A percentile compares a stretch with the other conserved stretches of the same genome.
These are phyloP conservation scores for Arthrinium puccinioides DNA, from an alignment of 2,329 filamentous ascomycete species.

Conservation along the genomic window DNA sequence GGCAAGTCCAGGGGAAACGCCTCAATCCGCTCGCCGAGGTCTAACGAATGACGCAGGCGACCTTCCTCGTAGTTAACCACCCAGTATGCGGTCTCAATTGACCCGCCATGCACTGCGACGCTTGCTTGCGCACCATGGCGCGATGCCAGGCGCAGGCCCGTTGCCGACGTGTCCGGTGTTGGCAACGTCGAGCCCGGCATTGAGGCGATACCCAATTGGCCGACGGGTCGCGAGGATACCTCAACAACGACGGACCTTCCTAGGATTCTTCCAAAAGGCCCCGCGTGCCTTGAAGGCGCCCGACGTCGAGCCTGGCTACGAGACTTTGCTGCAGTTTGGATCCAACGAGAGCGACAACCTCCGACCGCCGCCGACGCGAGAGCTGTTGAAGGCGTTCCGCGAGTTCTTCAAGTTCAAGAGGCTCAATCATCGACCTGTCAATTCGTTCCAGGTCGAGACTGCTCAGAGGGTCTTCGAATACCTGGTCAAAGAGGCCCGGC, in stretches of 20 bases:
- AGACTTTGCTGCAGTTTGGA: slow-evolving; percentile 61
- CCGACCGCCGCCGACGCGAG: slow-evolving; percentile 55
- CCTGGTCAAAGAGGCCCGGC: slow-evolving; percentile 34
- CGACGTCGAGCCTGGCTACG: slow-evolving; percentile 63
- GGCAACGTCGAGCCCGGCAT: slow-evolving; percentile 13
- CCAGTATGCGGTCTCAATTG: slow-evolving; percentile 28
- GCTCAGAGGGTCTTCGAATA: slow-evolving; percentile 54
- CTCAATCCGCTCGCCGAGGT: neutral
- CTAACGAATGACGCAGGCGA: slow-evolving; percentile 12
- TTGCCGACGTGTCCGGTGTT: slow-evolving; percentile 8
- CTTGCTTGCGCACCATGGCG: slow-evolving; percentile 16
- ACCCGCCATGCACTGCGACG: slow-evolving; percentile 32
- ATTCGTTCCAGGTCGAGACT: slow-evolving; percentile 60
- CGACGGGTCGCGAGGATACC: slow-evolving; percentile 13
- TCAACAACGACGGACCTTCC: slow-evolving; percentile 47
- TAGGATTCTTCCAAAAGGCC: slow-evolving; percentile 55
- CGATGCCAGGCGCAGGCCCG: too few species aligned
- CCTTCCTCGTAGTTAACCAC: slow-evolving; percentile 16
- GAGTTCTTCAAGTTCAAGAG: slow-evolving; percentile 54
- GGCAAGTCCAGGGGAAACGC: slow-evolving; percentile 1
- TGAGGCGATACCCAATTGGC: slow-evolving; percentile 21
- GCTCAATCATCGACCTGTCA: slow-evolving; percentile 40
- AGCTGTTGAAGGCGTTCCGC: slow-evolving; percentile 58
- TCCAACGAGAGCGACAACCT: slow-evolving; percentile 55
- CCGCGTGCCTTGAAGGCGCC: slow-evolving; percentile 53